Evolutionary conservation across 2,329 filamentous ascomycete species (phyloP), one percentile per base, ranked within the genome.

Genomic region (Alternaria novae-zelandiae): DNA sequence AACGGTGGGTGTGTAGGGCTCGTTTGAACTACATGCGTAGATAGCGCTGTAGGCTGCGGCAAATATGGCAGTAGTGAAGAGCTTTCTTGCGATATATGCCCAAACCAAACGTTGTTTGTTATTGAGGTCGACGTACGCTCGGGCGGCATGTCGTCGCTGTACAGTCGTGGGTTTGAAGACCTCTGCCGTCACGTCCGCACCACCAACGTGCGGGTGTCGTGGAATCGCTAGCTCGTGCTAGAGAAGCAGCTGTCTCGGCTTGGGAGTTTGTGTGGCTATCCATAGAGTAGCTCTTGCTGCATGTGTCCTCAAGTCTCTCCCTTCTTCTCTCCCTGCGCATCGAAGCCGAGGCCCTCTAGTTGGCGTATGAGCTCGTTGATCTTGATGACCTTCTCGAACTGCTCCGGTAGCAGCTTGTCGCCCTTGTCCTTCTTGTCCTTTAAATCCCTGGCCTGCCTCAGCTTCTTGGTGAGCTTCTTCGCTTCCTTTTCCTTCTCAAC

Each of bases 321-420:
- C 70, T 85, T 86, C 71, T 85, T 86, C 65, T 94, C 91, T 3
- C 90, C 93, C 10, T 96, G 91, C 1, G 87, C 82, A 78, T 96
- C 91, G 67, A 98, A 93, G 0, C 95, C 95, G 26, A 99, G 84
- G 3, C 88, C 86, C 73, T 96, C 92, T 59, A 99, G 83, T 78
- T 98, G 94, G 12, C 94, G 88, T 61, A 97, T 90, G 54, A 99
- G 86, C 83, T 99, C 96, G 67, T 93, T 93, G 78, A 99, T 97
- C 81, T 96, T 97, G 79, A 97, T 96, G 59, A 99, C 93, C 83
- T 99, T 99, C 72, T 95, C 94, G 68, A 98, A 91, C 82, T 99
- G 96, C 82, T 99, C 96, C 0, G 94, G 95, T 25, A 98, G 85
- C 64, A 99, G 82, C 5, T 88, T 86, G 77, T 93, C 91, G 20